Conservation (phyloP, 371 early-diverging fungal genomes). For the Capillidium rhysosporum region DNA sequence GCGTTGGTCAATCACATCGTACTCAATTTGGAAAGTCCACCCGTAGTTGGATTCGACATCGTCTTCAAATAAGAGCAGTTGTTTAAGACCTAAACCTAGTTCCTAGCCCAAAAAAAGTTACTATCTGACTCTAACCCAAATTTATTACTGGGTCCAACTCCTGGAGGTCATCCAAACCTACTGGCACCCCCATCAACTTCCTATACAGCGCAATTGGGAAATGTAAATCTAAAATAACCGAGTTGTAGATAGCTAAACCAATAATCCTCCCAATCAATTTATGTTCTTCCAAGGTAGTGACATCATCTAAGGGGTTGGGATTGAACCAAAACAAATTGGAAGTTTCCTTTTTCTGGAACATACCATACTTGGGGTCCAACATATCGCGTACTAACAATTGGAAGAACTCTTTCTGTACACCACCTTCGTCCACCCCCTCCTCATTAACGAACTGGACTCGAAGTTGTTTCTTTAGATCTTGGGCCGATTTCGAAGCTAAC, state of each 20-base stretch:
- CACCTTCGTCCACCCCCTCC: slow-evolving; percentile 79
- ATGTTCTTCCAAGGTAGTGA: slow-evolving; percentile 42
- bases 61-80: slow-evolving; percentile 35
- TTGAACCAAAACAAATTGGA: slow-evolving; percentile 73
- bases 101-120: slow-evolving; percentile 17
- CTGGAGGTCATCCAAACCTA: slow-evolving; percentile 26
- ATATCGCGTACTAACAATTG: slow-evolving; percentile 74
- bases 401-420: slow-evolving; percentile 93
- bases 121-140: neutral
- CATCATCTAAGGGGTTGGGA: slow-evolving; percentile 39
- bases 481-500: slow-evolving; percentile 31
- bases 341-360: slow-evolving; percentile 73
- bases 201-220: slow-evolving; percentile 81
- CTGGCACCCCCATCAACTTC: slow-evolving; percentile 43
- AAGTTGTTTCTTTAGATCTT: slow-evolving; percentile 75
- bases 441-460: slow-evolving; percentile 71
- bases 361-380: slow-evolving; percentile 81
- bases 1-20: slow-evolving; percentile 48
- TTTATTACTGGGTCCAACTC: slow-evolving; percentile 29
- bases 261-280: slow-evolving; percentile 68
- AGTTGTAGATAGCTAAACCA: slow-evolving; percentile 87
- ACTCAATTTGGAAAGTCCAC: slow-evolving; percentile 57
- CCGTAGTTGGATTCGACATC: slow-evolving; percentile 70
- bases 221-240: slow-evolving; percentile 71
- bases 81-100: slow-evolving; percentile 57